Evolutionary conservation across 164 flowering plant species (phyloP).

Genomic region (Brasenia schreberi): DNA sequence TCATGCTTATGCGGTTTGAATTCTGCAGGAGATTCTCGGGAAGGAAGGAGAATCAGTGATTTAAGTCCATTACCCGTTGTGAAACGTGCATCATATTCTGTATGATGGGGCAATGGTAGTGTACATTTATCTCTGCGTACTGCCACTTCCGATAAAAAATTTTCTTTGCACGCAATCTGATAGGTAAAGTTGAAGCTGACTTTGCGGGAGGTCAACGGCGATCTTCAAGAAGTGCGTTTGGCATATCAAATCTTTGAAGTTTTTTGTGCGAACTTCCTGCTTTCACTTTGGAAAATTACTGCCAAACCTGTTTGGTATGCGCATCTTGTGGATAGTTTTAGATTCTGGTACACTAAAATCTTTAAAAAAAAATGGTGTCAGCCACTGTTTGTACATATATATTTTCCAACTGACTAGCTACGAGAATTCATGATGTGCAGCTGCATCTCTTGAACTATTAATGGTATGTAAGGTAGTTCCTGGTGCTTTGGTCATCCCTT

Average conservation of each 20-base stretch:
- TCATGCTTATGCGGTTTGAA: neutral
- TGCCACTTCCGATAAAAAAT: neutral
- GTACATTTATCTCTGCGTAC: neutral
- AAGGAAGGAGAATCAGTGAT: conserved; percentile 25
- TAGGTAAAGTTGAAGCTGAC: neutral
- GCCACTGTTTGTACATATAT: neutral
- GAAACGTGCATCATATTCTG: neutral
- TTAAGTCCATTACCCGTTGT: conserved; percentile 6
- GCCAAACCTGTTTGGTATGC: neutral
- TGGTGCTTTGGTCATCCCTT: no score
- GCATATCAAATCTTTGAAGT: neutral
- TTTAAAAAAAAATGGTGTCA: neutral
- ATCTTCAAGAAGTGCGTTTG: neutral
- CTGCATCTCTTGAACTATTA: neutral
- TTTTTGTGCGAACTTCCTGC: neutral
- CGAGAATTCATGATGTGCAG: neutral
- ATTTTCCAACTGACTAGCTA: neutral
- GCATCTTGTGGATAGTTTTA: neutral
- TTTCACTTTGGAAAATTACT: neutral
- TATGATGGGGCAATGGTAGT: neutral
- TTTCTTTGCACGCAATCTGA: neutral
- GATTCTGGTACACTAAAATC: neutral
- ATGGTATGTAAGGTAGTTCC: neutral
- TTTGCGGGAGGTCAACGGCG: neutral
- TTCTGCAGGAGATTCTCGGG: conserved; percentile 42